Evolutionary conservation across 1,139 yeast species (phyloP).

Genomic region (Yamadazyma mexicana): DNA sequence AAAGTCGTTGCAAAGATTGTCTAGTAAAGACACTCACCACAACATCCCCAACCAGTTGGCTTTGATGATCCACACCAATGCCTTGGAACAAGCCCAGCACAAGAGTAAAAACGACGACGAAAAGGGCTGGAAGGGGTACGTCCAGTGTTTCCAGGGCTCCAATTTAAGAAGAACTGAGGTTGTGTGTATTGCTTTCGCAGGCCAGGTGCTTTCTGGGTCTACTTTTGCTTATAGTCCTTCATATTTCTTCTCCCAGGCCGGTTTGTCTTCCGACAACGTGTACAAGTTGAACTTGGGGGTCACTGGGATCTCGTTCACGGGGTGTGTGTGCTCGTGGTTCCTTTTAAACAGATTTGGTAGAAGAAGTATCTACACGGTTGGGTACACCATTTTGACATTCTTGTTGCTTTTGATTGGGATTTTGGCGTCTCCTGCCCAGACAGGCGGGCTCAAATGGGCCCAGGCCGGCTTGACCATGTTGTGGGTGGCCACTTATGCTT

Average conservation of each 20-base stretch:
- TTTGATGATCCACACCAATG: slow-evolving; percentile 25
- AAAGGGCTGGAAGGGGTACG: slow-evolving; percentile 21
- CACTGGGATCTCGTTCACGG: slow-evolving; percentile 24
- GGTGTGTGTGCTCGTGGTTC: slow-evolving; percentile 22
- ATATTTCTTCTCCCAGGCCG: slow-evolving; percentile 26
- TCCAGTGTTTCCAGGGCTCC: slow-evolving; percentile 25
- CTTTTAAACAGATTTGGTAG: slow-evolving; percentile 21
- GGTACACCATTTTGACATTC: slow-evolving; percentile 19
- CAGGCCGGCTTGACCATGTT: slow-evolving; percentile 23
- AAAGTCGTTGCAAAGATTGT: slow-evolving; percentile 19
- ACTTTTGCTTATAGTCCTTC: slow-evolving; percentile 25
- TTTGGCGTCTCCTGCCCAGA: slow-evolving; percentile 30
- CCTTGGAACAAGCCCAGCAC: slow-evolving; percentile 24
- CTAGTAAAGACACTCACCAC: slow-evolving; percentile 19
- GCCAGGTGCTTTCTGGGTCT: slow-evolving; percentile 24
- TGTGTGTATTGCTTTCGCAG: slow-evolving; percentile 23
- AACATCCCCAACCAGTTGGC: slow-evolving; percentile 21
- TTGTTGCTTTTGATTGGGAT: slow-evolving; percentile 47
- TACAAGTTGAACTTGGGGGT: slow-evolving; percentile 29
- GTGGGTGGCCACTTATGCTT: slow-evolving; percentile 26
- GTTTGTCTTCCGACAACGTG: slow-evolving; percentile 19
- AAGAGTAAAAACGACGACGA: slow-evolving; percentile 15
- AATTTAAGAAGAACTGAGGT: slow-evolving; percentile 27
- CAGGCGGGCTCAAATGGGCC: slow-evolving; percentile 21
- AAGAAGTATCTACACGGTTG: slow-evolving; percentile 24